Evolutionary conservation across 1,139 yeast genomes (phyloP).

Genomic region (Pichia sp.): DNA sequence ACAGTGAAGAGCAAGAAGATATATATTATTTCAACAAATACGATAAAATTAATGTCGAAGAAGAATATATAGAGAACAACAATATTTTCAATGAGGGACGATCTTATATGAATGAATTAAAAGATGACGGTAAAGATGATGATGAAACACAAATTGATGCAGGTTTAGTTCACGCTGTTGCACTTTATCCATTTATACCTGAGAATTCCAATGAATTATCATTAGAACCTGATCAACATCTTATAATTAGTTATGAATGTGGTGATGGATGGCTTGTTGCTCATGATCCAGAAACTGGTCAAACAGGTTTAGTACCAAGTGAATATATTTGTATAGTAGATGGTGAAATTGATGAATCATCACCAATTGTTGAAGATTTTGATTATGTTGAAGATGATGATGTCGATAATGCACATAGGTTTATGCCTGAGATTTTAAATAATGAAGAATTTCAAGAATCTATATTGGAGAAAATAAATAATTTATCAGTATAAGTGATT

Average conservation of each 20-base stretch:
- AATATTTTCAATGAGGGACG: not conserved
- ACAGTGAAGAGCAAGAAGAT: slow-evolving; percentile 8
- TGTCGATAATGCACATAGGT: slow-evolving; percentile 12
- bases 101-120: not conserved
- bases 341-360: no score
- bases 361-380: slow-evolving; percentile 7
- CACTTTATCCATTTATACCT: slow-evolving; percentile 82
- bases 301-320: slow-evolving; percentile 92
- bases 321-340: slow-evolving; percentile 67
- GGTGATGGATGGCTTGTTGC: slow-evolving; percentile 99
- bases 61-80: not conserved
- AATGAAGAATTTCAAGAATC: slow-evolving; percentile 27
- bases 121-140: slow-evolving; percentile 3
- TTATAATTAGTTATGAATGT: slow-evolving; percentile 83
- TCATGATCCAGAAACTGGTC: slow-evolving; percentile 67
- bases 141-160: slow-evolving; percentile 24
- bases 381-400: slow-evolving; percentile 11
- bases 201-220: slow-evolving; percentile 91
- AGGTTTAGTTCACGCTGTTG: slow-evolving; percentile 39
- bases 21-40: not conserved
- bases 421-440: slow-evolving; percentile 29
- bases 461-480: slow-evolving; percentile 1
- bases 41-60: not conserved
- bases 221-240: slow-evolving; percentile 69
- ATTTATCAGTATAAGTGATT: slow-evolving; percentile 3